A percentile compares a stretch with the other conserved stretches of the same genome.
These are phyloP conservation scores for Sindora glabra DNA, from an alignment of 306 rosid genomes.

Conservation along the genomic window DNA sequence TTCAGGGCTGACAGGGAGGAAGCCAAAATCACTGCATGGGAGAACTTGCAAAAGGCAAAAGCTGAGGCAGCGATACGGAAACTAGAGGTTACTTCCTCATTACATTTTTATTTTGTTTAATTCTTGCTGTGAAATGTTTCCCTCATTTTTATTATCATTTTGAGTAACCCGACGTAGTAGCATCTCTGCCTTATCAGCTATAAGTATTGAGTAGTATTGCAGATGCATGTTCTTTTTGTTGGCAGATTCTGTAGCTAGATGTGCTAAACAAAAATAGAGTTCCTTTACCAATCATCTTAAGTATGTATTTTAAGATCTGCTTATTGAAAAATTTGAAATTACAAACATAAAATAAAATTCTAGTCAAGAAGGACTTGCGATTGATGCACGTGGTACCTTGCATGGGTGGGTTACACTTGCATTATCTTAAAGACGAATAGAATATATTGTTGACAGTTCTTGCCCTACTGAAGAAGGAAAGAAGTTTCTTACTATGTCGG, in stretches of 20 bases:
- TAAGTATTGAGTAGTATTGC: too few relatives aligned
- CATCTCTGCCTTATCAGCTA: too few relatives aligned
- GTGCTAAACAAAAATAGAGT: too few relatives aligned
- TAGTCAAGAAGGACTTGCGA: neutral
- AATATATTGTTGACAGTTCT: neutral
- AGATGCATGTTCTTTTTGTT: too few relatives aligned
- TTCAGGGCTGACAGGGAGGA: conserved; percentile 87
- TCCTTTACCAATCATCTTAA: too few relatives aligned
- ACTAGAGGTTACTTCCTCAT: conserved; percentile 58
- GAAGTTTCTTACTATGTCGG: neutral
- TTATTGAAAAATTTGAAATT: neutral
- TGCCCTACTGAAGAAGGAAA: neutral
- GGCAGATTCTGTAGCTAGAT: too few relatives aligned
- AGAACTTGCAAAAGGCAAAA: conserved; percentile 93
- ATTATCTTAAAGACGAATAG: neutral
- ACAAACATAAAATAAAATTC: too few relatives aligned
- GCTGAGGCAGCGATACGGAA: conserved; percentile 95
- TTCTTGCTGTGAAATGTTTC: too few relatives aligned
- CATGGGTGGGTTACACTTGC: neutral
- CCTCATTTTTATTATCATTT: too few relatives aligned
- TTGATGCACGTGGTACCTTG: too few relatives aligned
- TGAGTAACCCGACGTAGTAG: too few relatives aligned
- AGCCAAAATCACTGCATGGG: conserved; percentile 94
- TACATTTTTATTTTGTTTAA: neutral
- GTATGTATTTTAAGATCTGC: too few relatives aligned